phyloP scores from a whole-genome alignment of 2,329 filamentous ascomycete species.

The Lecanicillium sp. region DNA sequence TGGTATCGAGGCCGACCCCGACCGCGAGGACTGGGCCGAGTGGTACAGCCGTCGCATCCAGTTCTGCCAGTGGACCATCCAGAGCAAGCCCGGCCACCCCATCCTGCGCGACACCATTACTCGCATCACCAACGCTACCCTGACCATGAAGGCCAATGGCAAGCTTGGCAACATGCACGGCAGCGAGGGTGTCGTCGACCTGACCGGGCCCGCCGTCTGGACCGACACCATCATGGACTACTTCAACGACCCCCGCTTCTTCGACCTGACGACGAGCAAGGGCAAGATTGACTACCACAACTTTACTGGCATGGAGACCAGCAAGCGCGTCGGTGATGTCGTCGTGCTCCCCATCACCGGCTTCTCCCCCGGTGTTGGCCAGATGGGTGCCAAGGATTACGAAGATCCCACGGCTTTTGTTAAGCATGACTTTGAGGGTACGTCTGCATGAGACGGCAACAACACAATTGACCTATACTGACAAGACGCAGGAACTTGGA shows the following conservation, averaged over 20 bases:
- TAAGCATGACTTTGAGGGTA: conserved; percentile 93
- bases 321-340: conserved; percentile 88
- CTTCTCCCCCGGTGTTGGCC: conserved; percentile 89
- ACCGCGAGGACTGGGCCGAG: conserved; percentile 83
- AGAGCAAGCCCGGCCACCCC: conserved; percentile 89
- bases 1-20: conserved; percentile 94
- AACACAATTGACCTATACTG: not conserved
- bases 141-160: conserved; percentile 64
- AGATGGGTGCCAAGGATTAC: conserved; percentile 84
- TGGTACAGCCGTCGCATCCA: conserved; percentile 97
- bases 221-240: conserved; percentile 89
- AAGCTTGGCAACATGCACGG: conserved; percentile 53
- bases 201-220: conserved; percentile 91
- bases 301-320: conserved; percentile 78
- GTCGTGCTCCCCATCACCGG: conserved; percentile 92
- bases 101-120: conserved; percentile 82
- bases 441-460: conserved; percentile 20
- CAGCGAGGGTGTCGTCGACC: conserved; percentile 74
- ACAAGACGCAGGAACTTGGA: conserved; percentile 61
- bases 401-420: conserved; percentile 97
- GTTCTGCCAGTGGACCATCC: conserved; percentile 99
- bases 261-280: conserved; percentile 66
- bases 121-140: conserved; percentile 75
- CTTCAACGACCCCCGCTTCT: conserved; percentile 87
- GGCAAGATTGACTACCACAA: conserved; percentile 77